Conservation (phyloP, 1,139 yeast species). For the Hansenula lynferdii region DNA sequence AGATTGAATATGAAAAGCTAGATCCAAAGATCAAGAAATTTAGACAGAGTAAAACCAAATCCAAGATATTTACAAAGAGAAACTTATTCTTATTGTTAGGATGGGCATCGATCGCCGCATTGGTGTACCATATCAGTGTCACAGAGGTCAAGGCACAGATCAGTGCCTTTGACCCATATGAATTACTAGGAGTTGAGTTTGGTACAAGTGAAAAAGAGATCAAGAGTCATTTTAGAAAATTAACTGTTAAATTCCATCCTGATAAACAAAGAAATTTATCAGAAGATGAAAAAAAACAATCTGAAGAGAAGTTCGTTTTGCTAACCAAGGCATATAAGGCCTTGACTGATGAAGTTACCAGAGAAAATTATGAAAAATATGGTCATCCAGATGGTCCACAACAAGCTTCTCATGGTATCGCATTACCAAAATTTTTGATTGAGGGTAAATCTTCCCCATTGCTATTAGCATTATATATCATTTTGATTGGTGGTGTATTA, state of each 20-base stretch:
- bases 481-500: conserved; percentile 69
- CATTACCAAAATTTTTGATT: conserved; percentile 86
- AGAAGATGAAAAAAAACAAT: conserved; percentile 46
- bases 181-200: conserved; percentile 68
- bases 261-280: conserved; percentile 76
- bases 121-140: conserved; percentile 45
- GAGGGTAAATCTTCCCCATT: conserved; percentile 76
- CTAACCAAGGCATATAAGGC: conserved; percentile 94
- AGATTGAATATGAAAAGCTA: conserved; percentile 1
- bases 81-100: conserved; percentile 51
- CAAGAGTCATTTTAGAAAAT: conserved; percentile 77
- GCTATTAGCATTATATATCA: conserved; percentile 60
- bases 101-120: conserved; percentile 55
- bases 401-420: conserved; percentile 92
- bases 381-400: conserved; percentile 99
- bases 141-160: conserved; percentile 37
- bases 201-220: conserved; percentile 73
- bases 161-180: conserved; percentile 82
- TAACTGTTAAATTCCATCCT: conserved; percentile 88
- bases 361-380: conserved; percentile 75
- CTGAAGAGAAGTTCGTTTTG: conserved; percentile 75
- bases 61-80: conserved; percentile 40
- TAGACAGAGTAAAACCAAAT: conserved; percentile 30
- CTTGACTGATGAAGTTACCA: conserved; percentile 82
- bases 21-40: conserved; percentile 34